phyloP scores from a whole-genome alignment of 352 stramenopile genomes.

The Blastocystis hominis region DNA sequence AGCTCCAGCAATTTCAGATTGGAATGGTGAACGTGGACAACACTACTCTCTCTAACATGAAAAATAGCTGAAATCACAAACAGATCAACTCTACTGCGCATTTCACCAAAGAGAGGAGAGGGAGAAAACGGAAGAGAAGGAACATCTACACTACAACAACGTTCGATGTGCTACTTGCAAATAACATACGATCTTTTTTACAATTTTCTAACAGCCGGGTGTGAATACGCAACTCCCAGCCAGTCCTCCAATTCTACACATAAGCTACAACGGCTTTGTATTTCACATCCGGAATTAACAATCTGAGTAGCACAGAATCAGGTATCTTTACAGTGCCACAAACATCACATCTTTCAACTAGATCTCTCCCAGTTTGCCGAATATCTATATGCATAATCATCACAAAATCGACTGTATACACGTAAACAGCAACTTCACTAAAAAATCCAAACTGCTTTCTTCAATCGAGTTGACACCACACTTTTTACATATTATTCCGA shows the following conservation, averaged over 20 bases:
- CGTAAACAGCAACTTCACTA: neutral
- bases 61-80: too few relatives aligned
- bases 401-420: neutral
- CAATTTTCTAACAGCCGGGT: too few relatives aligned
- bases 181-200: too few relatives aligned
- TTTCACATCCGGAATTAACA: neutral
- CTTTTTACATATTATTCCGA: neutral
- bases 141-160: too few relatives aligned
- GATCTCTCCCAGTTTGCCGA: neutral
- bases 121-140: too few relatives aligned
- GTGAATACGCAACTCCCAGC: too few relatives aligned
- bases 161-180: too few relatives aligned
- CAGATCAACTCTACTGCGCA: too few relatives aligned
- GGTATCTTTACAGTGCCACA: too few relatives aligned
- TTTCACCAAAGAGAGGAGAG: too few relatives aligned
- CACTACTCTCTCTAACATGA: neutral
- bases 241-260: too few relatives aligned
- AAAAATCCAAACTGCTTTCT: neutral
- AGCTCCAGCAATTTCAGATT: neutral
- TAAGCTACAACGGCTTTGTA: neutral
- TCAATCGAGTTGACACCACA: neutral
- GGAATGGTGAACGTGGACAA: neutral
- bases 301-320: too few relatives aligned
- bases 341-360: neutral
- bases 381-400: neutral